Conservation (phyloP, 345 rosid species). For the Toxicodendron radicans region DNA sequence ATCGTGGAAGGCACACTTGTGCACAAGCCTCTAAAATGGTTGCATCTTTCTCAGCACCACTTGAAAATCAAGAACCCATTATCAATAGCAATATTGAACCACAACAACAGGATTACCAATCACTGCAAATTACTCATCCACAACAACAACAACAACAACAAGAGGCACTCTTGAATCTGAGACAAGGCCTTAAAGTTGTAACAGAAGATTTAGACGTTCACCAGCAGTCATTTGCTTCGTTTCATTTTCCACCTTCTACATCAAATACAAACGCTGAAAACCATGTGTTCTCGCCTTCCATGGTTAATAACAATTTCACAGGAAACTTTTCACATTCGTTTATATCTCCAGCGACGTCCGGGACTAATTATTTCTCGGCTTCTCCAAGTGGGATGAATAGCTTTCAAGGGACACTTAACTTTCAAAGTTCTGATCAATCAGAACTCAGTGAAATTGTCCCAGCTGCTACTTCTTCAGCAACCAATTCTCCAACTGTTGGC, state of each 20-base stretch:
- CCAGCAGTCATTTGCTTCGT: constrained; percentile 19
- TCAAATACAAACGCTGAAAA: constrained; percentile 19
- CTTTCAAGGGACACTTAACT: constrained; percentile 22
- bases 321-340: constrained; percentile 30
- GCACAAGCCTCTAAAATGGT: constrained; percentile 28
- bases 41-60: constrained; percentile 21
- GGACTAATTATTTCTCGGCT: constrained; percentile 27
- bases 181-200: constrained; percentile 27
- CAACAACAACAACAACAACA: constrained; percentile 26
- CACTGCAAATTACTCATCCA: background rate
- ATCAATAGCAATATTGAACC: background rate
- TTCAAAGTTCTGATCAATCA: constrained; percentile 18
- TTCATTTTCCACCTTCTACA: constrained; percentile 27
- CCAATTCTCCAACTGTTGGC: constrained; percentile 43
- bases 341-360: constrained; percentile 30
- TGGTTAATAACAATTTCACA: constrained; percentile 14
- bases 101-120: background rate
- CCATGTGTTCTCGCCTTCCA: constrained; percentile 22
- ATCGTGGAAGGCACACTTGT: constrained; percentile 83
- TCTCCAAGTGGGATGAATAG: constrained; percentile 17
- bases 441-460: constrained; percentile 22
- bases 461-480: constrained; percentile 33
- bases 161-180: constrained; percentile 28
- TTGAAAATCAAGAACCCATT: constrained; percentile 30
- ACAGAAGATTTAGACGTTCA: constrained; percentile 29